Evolutionary conservation across 2,329 filamentous ascomycete genomes (phyloP).

Genomic region (Aureobasidium melanogenum): DNA sequence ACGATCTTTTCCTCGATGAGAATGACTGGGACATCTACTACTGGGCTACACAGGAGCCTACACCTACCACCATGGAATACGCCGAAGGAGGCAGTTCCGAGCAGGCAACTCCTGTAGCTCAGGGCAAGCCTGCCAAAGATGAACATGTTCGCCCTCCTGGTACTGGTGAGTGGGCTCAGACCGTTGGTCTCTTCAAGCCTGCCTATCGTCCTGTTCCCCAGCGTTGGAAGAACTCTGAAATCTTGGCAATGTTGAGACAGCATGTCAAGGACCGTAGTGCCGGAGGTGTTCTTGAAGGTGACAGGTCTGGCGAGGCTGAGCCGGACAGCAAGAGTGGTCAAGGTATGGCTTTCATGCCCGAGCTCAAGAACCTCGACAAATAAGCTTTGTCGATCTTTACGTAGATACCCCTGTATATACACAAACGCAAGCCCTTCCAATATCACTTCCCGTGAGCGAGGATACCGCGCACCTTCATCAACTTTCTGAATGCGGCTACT

Average conservation of each 20-base stretch:
- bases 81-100: conserved; percentile 44
- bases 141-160: conserved; percentile 35
- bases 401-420: background rate
- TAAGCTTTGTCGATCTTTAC: conserved; percentile 4
- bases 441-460: background rate
- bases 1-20: conserved; percentile 53
- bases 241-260: conserved; percentile 64
- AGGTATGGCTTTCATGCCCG: conserved; percentile 43
- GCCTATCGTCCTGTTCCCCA: conserved; percentile 83
- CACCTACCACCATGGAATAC: conserved; percentile 48
- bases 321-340: conserved; percentile 29
- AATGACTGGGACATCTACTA: conserved; percentile 99
- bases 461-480: background rate
- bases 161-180: conserved; percentile 90
- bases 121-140: conserved; percentile 35
- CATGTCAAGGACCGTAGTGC: conserved; percentile 36
- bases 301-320: conserved; percentile 19
- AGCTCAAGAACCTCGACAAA: conserved; percentile 39
- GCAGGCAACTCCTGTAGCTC: conserved; percentile 34
- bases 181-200: conserved; percentile 85
- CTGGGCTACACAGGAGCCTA: conserved; percentile 85
- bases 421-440: background rate
- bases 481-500: background rate
- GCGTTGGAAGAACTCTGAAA: conserved; percentile 76
- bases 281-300: conserved; percentile 24